Base-by-base conservation (phyloP, 2,329 filamentous ascomycete genomes). In the Fusarium sp. region DNA sequence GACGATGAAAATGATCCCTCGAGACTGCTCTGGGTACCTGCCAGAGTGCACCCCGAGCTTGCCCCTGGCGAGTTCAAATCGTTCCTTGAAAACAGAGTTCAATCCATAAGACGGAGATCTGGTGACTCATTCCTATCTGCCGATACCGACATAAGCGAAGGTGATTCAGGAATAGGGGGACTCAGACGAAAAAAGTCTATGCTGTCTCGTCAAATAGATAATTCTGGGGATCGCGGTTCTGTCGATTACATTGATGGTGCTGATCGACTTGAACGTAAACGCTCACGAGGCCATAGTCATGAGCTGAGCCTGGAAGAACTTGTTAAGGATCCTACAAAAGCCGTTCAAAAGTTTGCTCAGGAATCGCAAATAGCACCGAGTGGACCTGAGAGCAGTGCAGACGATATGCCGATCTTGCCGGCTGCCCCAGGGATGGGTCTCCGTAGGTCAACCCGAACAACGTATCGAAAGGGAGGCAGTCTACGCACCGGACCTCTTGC, bases 1-100 rank as follows among this genome's bases (percentile, higher is more conserved):
- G 92, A 93, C 68, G 92, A 97, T 75, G 94, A 97, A 78, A 92
- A 94, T 74, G 95, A 98, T 78, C 90, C 94, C 10, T 94, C 95
- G 4, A 89, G 94, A 68, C 83, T 98, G 63, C 92, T 98, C 72
- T 99, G 96, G 96, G 96, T 99, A 8, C 96, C 96, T 8, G 96
- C 96, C 25, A 90, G 94, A 63, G 87, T 99, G 29, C 96, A 99
- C 76, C 96, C 96, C 1, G 96, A 99, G 80, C 85, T 99, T 51
- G 96, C 96, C 5, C 96, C 96, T 2, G 94, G 92, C 77, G 96
- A 98, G 74, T 99, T 98, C 85, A 98, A 97, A 81, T 95, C 92
- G 2, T 99, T 98, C 73, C 87, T 99, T 4, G 95, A 99, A 76
- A 97, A 95, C 68, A 91, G 95, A 77, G 93, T 98, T 15, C 92